A percentile compares a stretch with the other conserved stretches of the same genome.
Evolutionary conservation across 202 grass and related monocot species (phyloP).

Genomic region (Eragrostis tef): DNA sequence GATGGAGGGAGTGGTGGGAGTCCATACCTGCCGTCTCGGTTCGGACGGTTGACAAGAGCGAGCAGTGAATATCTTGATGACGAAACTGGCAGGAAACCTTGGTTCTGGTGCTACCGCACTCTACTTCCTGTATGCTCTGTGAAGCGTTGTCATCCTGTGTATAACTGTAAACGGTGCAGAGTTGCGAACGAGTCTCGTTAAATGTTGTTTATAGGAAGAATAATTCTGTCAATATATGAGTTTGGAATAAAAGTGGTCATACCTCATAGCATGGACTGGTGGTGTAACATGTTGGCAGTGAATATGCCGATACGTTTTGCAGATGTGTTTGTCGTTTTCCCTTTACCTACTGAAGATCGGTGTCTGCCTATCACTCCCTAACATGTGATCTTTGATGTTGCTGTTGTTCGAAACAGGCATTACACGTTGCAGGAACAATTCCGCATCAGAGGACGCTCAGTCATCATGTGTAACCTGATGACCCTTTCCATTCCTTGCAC

Average conservation of each 20-base stretch:
- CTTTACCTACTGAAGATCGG: background rate
- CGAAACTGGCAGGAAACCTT: background rate
- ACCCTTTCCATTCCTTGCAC: background rate
- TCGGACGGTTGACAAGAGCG: slow-evolving; percentile 49
- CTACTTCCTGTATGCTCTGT: background rate
- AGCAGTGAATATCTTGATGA: slow-evolving; percentile 23
- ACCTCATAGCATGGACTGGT: too few species aligned
- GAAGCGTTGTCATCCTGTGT: background rate
- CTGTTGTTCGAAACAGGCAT: background rate
- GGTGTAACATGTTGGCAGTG: background rate
- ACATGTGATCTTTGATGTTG: background rate
- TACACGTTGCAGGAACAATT: background rate
- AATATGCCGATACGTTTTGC: background rate
- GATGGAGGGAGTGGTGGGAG: slow-evolving; percentile 95
- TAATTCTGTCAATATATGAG: slow-evolving; percentile 17
- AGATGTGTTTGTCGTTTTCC: background rate
- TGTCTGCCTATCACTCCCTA: background rate
- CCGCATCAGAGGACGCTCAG: too few species aligned
- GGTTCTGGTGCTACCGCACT: background rate
- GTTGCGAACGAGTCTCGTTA: background rate
- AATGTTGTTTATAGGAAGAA: background rate
- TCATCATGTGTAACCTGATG: background rate
- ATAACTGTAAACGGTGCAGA: background rate
- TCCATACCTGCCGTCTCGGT: slow-evolving; percentile 74
- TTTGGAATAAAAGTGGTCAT: background rate